Conservation (phyloP, 768 basidiomycete genomes). For the Xerocomellus amylosporus region DNA sequence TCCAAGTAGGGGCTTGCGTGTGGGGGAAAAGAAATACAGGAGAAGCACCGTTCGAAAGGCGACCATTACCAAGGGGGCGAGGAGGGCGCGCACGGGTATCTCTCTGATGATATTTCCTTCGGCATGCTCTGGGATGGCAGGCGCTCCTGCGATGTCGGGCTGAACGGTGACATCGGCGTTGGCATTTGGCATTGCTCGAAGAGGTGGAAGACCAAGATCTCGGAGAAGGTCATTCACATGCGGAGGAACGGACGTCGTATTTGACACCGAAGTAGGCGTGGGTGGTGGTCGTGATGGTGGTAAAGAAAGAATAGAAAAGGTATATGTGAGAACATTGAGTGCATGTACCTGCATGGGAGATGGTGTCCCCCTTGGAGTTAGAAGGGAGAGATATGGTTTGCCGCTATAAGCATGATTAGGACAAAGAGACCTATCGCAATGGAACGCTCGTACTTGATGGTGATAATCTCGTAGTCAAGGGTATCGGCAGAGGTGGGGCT, state of each 20-base stretch:
- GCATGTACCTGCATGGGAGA: constrained; percentile 63
- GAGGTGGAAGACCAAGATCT: constrained; percentile 58
- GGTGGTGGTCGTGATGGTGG: constrained; percentile 40
- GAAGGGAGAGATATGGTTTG: constrained; percentile 52
- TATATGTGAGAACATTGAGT: constrained; percentile 32
- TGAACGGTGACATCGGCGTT: constrained; percentile 20
- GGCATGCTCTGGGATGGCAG: constrained; percentile 14
- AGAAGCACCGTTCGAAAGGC: constrained; percentile 63
- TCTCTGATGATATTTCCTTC: constrained; percentile 46
- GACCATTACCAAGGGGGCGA: constrained; percentile 68
- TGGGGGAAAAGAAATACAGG: constrained; percentile 75
- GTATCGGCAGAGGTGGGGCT: constrained; percentile 18
- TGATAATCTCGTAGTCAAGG: constrained; percentile 33
- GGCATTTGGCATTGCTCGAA: constrained; percentile 38
- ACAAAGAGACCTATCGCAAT: not conserved
- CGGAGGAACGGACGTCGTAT: constrained; percentile 36
- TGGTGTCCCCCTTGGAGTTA: constrained; percentile 44
- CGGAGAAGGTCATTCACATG: constrained; percentile 61
- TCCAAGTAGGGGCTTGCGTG: constrained; percentile 68
- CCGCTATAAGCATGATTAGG: constrained; percentile 18
- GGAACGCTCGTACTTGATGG: constrained; percentile 17
- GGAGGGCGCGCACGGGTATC: constrained; percentile 61
- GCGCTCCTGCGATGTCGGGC: constrained; percentile 17
- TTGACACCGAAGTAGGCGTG: constrained; percentile 24
- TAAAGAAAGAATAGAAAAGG: constrained; percentile 57